Conservation (phyloP, 352 stramenopile species). For the Aphanomyces astaci region DNA sequence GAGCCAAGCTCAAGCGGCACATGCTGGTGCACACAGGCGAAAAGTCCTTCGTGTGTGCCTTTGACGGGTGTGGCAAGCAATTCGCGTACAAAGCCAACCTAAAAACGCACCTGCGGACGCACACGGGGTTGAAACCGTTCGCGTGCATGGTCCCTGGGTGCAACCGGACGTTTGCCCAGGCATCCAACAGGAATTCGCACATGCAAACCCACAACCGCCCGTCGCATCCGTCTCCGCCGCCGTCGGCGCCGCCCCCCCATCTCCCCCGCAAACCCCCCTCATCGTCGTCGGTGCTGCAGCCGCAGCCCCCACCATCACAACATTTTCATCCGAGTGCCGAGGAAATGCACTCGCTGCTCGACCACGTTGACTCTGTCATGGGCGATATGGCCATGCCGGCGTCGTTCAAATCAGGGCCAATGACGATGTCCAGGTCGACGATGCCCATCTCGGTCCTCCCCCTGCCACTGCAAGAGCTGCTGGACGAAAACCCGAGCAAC, state of each 20-base stretch:
- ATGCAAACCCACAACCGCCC: constrained; percentile 17
- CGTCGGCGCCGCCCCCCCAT: neutral
- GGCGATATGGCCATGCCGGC: neutral
- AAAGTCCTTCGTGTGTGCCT: constrained; percentile 80
- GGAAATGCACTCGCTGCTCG: neutral
- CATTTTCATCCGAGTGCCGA: neutral
- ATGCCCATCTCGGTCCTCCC: neutral
- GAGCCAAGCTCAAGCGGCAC: constrained; percentile 35
- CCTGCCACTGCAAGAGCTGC: constrained; percentile 9
- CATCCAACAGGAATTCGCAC: constrained; percentile 18
- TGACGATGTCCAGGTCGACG: neutral
- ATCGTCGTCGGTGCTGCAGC: neutral
- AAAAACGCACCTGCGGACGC: constrained; percentile 23
- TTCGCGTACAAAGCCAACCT: constrained; percentile 78
- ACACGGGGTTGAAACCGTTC: constrained; percentile 80
- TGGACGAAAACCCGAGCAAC: neutral
- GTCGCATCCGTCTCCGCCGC: neutral
- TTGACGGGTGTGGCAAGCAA: constrained; percentile 75
- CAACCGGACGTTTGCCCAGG: constrained; percentile 25
- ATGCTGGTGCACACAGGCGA: constrained; percentile 83
- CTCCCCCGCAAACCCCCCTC: neutral
- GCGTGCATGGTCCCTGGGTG: constrained; percentile 80
- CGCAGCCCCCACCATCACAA: neutral
- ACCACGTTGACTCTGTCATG: constrained; percentile 9
- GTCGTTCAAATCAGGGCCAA: neutral